Percentiles rank a stretch among this genome's conserved stretches.
These are phyloP conservation scores for Dryadomyces sulphureus DNA, from an alignment of 2,329 filamentous ascomycete genomes.

Conservation along the genomic window DNA sequence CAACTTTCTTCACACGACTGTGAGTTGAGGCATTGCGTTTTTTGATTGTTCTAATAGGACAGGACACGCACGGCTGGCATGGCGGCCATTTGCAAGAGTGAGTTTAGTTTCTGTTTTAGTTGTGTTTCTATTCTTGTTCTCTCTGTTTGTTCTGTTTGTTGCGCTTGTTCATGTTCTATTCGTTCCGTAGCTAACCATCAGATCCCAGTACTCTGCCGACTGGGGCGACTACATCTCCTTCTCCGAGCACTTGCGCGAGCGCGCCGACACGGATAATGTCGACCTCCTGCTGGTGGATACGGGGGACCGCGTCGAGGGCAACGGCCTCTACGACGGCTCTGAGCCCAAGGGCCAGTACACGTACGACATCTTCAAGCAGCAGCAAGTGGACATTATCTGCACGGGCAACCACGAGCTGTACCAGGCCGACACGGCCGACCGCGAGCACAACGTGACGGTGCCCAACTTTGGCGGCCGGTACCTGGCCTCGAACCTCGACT, in stretches of 20 bases:
- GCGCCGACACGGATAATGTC: constrained; percentile 61
- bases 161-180: too few relatives aligned
- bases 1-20: constrained; percentile 90
- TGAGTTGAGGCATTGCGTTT: background rate
- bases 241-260: constrained; percentile 62
- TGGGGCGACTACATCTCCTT: constrained; percentile 99
- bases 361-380: constrained; percentile 72
- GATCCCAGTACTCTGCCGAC: constrained; percentile 82
- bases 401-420: constrained; percentile 95
- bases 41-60: background rate
- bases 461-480: constrained; percentile 72
- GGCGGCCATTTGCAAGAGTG: constrained; percentile 86
- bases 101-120: constrained; percentile 13
- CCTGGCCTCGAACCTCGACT: constrained; percentile 85
- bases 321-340: constrained; percentile 85
- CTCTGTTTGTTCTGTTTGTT: too few relatives aligned
- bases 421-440: constrained; percentile 58
- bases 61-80: constrained; percentile 87
- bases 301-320: constrained; percentile 83
- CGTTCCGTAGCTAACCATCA: too few relatives aligned
- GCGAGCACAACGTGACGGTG: constrained; percentile 67
- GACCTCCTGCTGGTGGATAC: constrained; percentile 93
- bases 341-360: constrained; percentile 77
- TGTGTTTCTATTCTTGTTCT: too few relatives aligned
- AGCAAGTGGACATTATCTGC: constrained; percentile 70